Evolutionary conservation across 139 green algal species (phyloP).

Genomic region (Protoeuglena noctilucae): DNA sequence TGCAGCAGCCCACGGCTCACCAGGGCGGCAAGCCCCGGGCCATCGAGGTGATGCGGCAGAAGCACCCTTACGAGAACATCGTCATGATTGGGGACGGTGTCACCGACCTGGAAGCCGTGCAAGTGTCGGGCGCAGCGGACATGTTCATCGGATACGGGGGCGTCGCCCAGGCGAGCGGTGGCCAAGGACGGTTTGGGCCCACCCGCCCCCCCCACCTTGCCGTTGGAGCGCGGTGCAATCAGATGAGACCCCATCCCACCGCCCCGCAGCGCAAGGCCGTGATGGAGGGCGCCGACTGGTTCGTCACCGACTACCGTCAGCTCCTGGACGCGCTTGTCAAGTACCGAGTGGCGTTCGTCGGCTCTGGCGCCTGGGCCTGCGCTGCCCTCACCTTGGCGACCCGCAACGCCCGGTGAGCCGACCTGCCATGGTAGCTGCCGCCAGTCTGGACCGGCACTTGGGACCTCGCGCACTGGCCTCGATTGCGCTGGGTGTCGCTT

Average conservation of each 20-base stretch:
- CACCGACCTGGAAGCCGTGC: constrained; percentile 46
- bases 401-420: too few species aligned
- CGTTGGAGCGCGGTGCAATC: too few species aligned
- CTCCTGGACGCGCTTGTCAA: not conserved
- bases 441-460: too few species aligned
- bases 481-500: too few species aligned
- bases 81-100: constrained; percentile 49
- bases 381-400: not conserved
- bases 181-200: too few species aligned
- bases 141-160: constrained; percentile 46
- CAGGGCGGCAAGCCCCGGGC: constrained; percentile 35
- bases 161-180: constrained; percentile 33
- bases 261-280: not conserved
- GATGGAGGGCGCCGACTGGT: not conserved
- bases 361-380: constrained; percentile 2
- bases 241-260: too few species aligned
- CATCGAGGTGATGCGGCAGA: constrained; percentile 27
- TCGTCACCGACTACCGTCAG: not conserved
- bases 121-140: constrained; percentile 32
- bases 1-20: constrained; percentile 30
- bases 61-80: constrained; percentile 45
- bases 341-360: constrained; percentile 1
- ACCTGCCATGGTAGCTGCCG: too few species aligned
- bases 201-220: too few species aligned
- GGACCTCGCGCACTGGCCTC: too few species aligned